A percentile compares a stretch with the other conserved stretches of the same genome.
Evolutionary conservation across 208 protist genomes (phyloP).

Genomic region (Spongospora subterranea): DNA sequence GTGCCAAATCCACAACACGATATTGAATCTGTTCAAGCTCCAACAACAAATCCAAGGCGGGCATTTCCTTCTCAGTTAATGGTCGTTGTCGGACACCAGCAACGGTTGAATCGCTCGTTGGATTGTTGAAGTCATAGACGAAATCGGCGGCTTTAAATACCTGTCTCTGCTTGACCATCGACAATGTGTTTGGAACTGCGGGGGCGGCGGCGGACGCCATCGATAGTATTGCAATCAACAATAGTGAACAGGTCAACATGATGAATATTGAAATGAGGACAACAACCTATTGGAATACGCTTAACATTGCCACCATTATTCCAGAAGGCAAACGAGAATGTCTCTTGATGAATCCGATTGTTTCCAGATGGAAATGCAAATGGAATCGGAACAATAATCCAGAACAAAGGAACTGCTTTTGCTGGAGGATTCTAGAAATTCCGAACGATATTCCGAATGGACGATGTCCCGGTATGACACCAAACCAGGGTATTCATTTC

Average conservation of each 20-base stretch:
- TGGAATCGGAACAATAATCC: too few relatives aligned
- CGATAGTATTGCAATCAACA: neutral
- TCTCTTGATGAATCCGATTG: neutral
- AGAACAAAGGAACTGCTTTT: neutral
- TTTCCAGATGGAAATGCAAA: neutral
- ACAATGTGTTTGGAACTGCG: neutral
- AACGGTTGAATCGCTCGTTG: neutral
- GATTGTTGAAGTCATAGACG: neutral
- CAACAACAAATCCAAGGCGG: neutral
- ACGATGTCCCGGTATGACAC: neutral
- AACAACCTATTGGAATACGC: neutral
- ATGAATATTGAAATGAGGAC: neutral
- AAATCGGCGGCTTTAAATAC: neutral
- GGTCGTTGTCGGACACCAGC: neutral
- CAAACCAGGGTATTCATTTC: too few relatives aligned
- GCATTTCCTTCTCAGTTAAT: neutral
- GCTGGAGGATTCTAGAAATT: neutral
- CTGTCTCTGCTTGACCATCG: neutral
- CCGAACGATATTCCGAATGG: neutral
- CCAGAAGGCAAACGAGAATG: too few relatives aligned
- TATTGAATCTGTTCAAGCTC: neutral
- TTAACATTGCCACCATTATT: too few relatives aligned
- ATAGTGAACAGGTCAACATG: neutral
- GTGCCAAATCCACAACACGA: neutral
- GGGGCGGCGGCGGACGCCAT: neutral